Base-by-base conservation (phyloP, 2,329 filamentous ascomycete genomes). In the Podosphaera aphanis region DNA sequence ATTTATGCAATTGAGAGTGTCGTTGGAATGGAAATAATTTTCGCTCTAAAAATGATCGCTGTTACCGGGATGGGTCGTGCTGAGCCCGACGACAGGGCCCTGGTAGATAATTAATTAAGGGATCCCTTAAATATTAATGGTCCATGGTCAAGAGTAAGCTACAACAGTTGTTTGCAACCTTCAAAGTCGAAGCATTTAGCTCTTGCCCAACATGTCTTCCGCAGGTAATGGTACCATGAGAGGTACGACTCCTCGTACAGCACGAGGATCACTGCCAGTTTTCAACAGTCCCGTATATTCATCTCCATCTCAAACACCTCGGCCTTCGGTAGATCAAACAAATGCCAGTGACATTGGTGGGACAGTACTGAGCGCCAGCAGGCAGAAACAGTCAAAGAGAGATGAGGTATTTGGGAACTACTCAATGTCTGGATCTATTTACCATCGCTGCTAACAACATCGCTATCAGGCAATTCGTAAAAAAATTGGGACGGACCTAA, bases 401-500 rank as follows among this genome's bases (percentile, higher is more conserved):
- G 90, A 98, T 78, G 90, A 98, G 81, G 90, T 98, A 69, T 58
- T 74, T 67, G 52, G 36, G 41, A 43, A 48, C 23, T 44, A 25
- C 45, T 45, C 48, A n/a, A 51, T 43, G 27, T 47, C 43, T 29
- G 25, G 25, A 29, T 11, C 11, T 29, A 29, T 29, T 6, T 29
- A 29, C 25, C 25, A 29, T 29, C 25, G 25, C 5, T 29, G 25
- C 25, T 29, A 29, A 29, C 25, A 29, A 29, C 1, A 6, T 29
- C 6, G 38, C 43, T 41, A 47, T 41, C 60, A 95, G 90, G 90
- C 90, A 45, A 95, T 98, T 61, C 84, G 90, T 58, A 78, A 77
- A 59, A 95, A 94, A 69, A 80, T 98, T 69, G 90, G 98, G 69
- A 88, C 74, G 59, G 90, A 98, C 62, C 79, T 98, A 66, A 92